phyloP scores from a whole-genome alignment of 106 monocot genomes.

The Acorus calamus region DNA sequence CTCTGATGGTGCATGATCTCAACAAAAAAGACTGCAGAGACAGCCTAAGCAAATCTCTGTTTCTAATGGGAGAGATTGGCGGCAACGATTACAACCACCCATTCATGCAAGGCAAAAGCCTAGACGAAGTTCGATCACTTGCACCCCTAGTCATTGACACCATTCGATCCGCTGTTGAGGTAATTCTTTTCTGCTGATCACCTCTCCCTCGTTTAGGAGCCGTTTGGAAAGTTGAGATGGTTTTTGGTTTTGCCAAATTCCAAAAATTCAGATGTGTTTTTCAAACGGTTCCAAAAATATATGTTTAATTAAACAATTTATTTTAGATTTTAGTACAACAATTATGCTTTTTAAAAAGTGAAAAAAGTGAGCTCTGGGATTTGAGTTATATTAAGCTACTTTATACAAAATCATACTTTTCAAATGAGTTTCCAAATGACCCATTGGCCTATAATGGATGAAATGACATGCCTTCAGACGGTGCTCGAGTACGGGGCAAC shows the following conservation, averaged over 20 bases:
- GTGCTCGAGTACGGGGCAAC: constrained; percentile 24
- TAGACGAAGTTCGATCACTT: background rate
- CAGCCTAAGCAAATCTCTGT: constrained; percentile 20
- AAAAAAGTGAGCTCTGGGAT: too few relatives aligned
- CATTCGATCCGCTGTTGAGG: constrained; percentile 15
- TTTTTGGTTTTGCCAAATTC: constrained; percentile 10
- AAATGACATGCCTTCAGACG: background rate
- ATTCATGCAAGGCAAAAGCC: background rate
- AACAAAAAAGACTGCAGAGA: constrained; percentile 9
- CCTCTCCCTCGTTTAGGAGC: too few relatives aligned
- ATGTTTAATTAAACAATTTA: background rate
- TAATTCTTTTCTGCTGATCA: too few relatives aligned
- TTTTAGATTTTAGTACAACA: background rate
- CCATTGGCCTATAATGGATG: too few relatives aligned
- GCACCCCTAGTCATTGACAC: constrained; percentile 11
- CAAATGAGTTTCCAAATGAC: too few relatives aligned
- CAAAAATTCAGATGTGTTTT: background rate
- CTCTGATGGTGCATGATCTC: too few relatives aligned
- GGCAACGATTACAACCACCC: constrained; percentile 28
- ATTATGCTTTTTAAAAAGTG: background rate
- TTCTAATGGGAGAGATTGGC: constrained; percentile 35
- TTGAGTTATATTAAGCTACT: too few relatives aligned
- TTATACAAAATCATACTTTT: too few relatives aligned
- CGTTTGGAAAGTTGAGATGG: constrained; percentile 2
- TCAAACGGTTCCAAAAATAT: background rate